Percentiles rank a stretch among this genome's conserved stretches.
Conservation (phyloP, 129 eudicot genomes). For the Flaveria trinervia region DNA sequence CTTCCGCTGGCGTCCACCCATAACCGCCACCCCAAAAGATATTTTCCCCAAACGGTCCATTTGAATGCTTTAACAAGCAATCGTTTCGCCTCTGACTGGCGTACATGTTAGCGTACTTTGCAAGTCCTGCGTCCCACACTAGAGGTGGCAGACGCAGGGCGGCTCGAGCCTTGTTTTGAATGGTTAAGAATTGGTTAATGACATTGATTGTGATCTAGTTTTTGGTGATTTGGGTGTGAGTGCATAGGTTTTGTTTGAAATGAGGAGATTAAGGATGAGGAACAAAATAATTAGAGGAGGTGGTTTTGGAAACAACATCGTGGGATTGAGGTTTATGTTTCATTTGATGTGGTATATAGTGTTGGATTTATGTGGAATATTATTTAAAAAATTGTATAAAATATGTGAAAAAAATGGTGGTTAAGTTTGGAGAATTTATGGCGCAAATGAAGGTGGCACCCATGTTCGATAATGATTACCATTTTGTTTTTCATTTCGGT, state of each 20-base stretch:
- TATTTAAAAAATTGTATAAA: not conserved
- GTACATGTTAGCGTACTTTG: constrained; percentile 46
- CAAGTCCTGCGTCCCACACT: constrained; percentile 57
- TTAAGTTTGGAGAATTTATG: constrained; percentile 42
- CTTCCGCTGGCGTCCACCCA: constrained; percentile 46
- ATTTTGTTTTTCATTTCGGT: constrained; percentile 30
- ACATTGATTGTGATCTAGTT: not conserved
- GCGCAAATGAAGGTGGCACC: constrained; percentile 75
- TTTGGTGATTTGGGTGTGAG: constrained; percentile 8
- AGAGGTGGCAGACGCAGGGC: constrained; percentile 51
- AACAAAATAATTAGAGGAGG: constrained; percentile 27
- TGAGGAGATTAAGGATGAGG: constrained; percentile 33
- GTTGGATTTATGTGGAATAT: constrained; percentile 26
- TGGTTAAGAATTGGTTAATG: constrained; percentile 45
- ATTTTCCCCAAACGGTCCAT: constrained; percentile 50
- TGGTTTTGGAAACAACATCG: constrained; percentile 31
- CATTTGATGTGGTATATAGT: constrained; percentile 25
- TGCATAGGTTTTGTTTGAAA: constrained; percentile 35
- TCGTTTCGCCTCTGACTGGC: constrained; percentile 46
- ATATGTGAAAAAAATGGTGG: constrained; percentile 15
- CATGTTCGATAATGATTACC: constrained; percentile 85
- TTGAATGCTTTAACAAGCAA: constrained; percentile 47
- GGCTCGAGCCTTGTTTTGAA: constrained; percentile 64
- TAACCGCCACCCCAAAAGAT: constrained; percentile 60
- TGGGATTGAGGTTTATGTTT: constrained; percentile 30